Base-by-base conservation (phyloP, 495 filamentous ascomycete genomes). In the Penicillium ochrochloron region DNA sequence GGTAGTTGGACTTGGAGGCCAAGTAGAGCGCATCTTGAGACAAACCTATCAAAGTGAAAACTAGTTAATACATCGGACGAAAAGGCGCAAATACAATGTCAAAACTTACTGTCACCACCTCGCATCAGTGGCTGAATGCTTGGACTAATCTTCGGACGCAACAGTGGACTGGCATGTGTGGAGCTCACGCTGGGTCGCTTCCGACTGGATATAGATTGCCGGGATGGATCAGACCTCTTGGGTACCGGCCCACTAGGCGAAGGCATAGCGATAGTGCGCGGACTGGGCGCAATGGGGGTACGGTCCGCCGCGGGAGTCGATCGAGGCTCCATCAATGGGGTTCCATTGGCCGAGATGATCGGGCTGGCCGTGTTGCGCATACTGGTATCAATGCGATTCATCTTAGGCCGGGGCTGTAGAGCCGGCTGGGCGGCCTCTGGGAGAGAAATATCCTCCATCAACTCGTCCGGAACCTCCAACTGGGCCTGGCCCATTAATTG, bases 1-100 rank as follows among this genome's bases (percentile, higher is more conserved):
- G 95, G 71, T 99, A 99, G 73, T 99, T 99, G 21, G 93, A 97
- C 72, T 97, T 97, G 35, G 90, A 91, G 12, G 94, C 92, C 25
- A 99, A 82, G 51, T 97, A 84, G 27, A 94, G 86, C 17, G 94
- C 93, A 17, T 96, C 85, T 54, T 83, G 75, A n/a, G 84, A 78
- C 46, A 89, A 71, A 42, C 78, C 80, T 81, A 14, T 25, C 17
- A 33, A 54, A 37, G 21, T 21, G 19, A 39, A 39, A 33, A 23
- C 6, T 41, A 2, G 37, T 41, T 41, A 41, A 14, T 41, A 41
- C 15, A 14, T 15, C 37, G 5, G 11, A 17, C 2, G 37, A 41
- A 17, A 17, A 14, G 14, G 2, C 12, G 23, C 2, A 3, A n/a
- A 27, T n/a, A n/a, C 7, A 10, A 59, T 14, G 34, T 33, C 27